Evolutionary conservation across 257 asterid species (phyloP).

Genomic region (Gentiana straminea): DNA sequence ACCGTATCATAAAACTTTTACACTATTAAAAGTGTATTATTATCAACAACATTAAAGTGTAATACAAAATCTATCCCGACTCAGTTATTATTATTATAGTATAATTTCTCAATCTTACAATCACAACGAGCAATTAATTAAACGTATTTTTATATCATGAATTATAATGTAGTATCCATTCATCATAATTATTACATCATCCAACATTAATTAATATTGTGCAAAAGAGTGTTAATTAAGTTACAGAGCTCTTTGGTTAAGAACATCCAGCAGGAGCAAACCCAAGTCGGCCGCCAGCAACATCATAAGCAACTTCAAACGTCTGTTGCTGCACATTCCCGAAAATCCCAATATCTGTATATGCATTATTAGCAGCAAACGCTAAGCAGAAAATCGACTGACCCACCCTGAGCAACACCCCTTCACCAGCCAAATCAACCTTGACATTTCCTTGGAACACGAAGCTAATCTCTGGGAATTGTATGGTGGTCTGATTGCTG

Average conservation of each 20-base stretch:
- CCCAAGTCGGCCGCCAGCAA: slow-evolving; percentile 59
- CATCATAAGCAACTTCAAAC: slow-evolving; percentile 55
- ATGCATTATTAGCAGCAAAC: slow-evolving; percentile 40
- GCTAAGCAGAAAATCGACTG: slow-evolving; percentile 42
- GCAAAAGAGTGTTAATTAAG: too few relatives aligned
- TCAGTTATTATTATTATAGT: too few relatives aligned
- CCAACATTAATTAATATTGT: too few relatives aligned
- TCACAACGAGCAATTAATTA: too few relatives aligned
- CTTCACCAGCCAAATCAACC: slow-evolving; percentile 26
- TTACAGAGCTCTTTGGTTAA: neutral
- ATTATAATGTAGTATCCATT: too few relatives aligned
- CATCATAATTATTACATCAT: too few relatives aligned
- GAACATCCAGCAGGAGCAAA: slow-evolving; percentile 53
- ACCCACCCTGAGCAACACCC: slow-evolving; percentile 15
- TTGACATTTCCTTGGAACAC: slow-evolving; percentile 33
- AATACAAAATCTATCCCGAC: too few relatives aligned
- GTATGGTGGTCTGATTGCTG: slow-evolving; percentile 20
- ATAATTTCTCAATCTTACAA: too few relatives aligned
- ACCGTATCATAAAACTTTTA: too few relatives aligned
- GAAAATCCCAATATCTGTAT: slow-evolving; percentile 25
- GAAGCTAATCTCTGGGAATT: slow-evolving; percentile 39
- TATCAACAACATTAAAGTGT: too few relatives aligned
- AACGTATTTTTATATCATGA: too few relatives aligned
- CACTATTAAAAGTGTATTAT: too few relatives aligned
- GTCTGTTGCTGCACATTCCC: slow-evolving; percentile 73